These are phyloP conservation scores for Botrytis paeoniae DNA, from an alignment of 2,329 filamentous ascomycete genomes.

Conservation along the genomic window DNA sequence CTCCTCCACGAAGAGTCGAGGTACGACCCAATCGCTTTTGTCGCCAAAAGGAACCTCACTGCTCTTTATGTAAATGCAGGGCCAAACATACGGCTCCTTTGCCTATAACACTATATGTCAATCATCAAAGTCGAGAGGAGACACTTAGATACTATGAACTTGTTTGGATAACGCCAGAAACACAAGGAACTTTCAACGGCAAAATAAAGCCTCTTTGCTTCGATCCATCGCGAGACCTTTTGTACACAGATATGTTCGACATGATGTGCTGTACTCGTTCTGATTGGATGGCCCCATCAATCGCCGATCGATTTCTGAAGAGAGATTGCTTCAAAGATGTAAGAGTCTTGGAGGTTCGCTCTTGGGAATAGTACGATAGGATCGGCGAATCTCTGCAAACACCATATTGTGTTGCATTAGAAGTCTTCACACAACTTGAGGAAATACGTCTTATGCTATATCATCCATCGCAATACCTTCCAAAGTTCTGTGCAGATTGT, in stretches of 20 bases:
- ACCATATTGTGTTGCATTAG: not conserved
- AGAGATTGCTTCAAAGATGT: not conserved
- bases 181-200: not conserved
- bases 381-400: not conserved
- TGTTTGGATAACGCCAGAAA: not conserved
- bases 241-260: not conserved
- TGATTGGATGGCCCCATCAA: too few relatives aligned
- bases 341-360: not conserved
- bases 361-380: not conserved
- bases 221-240: not conserved
- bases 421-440: not conserved
- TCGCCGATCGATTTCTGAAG: not conserved
- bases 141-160: not conserved
- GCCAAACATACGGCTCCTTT: not conserved
- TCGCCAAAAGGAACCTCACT: not conserved
- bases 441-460: not conserved
- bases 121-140: not conserved
- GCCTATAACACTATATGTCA: not conserved
- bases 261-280: not conserved
- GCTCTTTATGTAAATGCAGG: not conserved
- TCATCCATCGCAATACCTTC: not conserved
- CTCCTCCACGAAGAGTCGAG: not conserved
- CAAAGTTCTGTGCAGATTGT: not conserved
- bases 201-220: not conserved
- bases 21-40: not conserved